phyloP scores from a whole-genome alignment of 345 rosid genomes.

The Adansonia digitata region DNA sequence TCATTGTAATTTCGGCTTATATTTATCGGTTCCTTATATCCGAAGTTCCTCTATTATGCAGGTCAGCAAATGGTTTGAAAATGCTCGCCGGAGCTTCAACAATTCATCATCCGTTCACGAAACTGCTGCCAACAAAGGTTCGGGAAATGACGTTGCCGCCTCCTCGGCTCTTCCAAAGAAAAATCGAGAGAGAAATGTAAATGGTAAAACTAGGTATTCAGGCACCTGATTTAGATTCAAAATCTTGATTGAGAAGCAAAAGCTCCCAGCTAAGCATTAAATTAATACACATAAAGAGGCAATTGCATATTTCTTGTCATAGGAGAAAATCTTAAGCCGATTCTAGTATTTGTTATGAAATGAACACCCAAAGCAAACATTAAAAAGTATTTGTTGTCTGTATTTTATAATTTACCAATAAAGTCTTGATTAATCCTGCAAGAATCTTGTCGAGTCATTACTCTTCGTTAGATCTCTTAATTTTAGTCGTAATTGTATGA shows the following conservation, averaged over 20 bases:
- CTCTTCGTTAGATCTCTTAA: no score
- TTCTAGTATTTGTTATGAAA: no score
- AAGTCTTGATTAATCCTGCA: no score
- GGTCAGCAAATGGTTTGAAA: conserved; percentile 81
- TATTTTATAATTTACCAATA: not conserved
- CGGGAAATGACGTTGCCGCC: conserved; percentile 20
- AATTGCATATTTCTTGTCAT: no score
- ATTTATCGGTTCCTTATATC: not conserved
- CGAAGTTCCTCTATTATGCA: conserved; percentile 21
- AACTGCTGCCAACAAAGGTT: conserved; percentile 9
- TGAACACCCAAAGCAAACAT: no score
- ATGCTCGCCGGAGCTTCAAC: conserved; percentile 66
- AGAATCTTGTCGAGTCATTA: no score
- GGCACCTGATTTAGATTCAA: not conserved
- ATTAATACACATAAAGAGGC: conserved; percentile 5
- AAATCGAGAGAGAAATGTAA: conserved; percentile 15
- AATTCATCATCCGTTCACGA: conserved; percentile 30
- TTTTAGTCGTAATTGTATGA: no score
- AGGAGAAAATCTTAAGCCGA: not conserved
- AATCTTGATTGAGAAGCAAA: not conserved
- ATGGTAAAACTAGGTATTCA: not conserved
- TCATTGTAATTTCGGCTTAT: not conserved
- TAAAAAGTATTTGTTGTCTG: not conserved
- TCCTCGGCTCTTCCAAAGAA: conserved; percentile 9
- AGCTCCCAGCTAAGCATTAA: not conserved